Evolutionary conservation across 345 rosid genomes (phyloP), one percentile per base, ranked within the genome.

Genomic region (Toxicodendron radicans): DNA sequence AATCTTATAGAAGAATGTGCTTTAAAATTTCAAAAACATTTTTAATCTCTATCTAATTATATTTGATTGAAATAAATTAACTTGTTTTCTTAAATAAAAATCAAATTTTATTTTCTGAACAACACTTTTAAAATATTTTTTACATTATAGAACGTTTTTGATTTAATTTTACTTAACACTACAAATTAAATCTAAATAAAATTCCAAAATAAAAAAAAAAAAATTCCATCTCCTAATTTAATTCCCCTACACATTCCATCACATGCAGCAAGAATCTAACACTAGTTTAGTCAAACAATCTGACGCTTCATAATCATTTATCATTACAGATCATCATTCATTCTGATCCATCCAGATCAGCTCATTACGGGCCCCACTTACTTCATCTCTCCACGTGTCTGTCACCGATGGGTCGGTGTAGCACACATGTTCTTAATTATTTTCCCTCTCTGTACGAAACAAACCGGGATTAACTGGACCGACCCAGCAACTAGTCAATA

Each of bases 361-460:
- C 68, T 1, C 0, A 2, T 14, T 10, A 14, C 58, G 65, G 78
- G 66, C 18, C 53, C 74, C 35, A 18, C 65, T 3, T 2, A 12
- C 4, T 38, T 27, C 45, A 3, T 0, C 12, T 13, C 16, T 80
- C 85, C 83, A 79, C 86, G 83, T 82, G 85, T 77, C 76, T 1
- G 0, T 27, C 74, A 52, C 76, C 56, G 72, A 65, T 76, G 30
- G 35, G 62, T 61, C 84, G 84, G 84, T 67, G 78, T 65, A 51
- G 71, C 63, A 66, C 72, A 49, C 80, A 6, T 66, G 56, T 51
- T 62, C 61, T 0, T 71, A 54, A 16, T 69, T 56, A 54, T 64
- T 62, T 56, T 24, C 10, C 32, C 12, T 13, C 3, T 24, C 70
- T 70, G 72, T n/a, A 18, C 46, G 69, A 69, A 18, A 3, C 43